These are phyloP conservation scores for Penicillium nucicola DNA, from an alignment of 495 filamentous ascomycete species.

Conservation along the genomic window DNA sequence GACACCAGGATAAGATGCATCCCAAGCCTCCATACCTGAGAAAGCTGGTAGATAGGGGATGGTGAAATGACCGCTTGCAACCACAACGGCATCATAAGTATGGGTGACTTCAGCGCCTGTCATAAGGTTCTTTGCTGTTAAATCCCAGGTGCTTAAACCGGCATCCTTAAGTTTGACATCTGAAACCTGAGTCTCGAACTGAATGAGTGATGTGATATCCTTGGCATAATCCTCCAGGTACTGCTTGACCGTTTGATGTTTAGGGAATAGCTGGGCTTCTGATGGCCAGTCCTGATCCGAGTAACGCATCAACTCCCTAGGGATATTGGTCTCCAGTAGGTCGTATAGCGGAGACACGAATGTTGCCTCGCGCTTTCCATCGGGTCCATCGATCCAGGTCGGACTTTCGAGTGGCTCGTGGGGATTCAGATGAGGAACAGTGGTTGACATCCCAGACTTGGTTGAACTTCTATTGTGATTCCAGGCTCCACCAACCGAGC, in stretches of 20 bases:
- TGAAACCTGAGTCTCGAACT: slow-evolving; percentile 56
- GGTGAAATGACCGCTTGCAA: slow-evolving; percentile 80
- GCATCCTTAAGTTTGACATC: slow-evolving; percentile 37
- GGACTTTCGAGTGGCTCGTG: slow-evolving; percentile 40
- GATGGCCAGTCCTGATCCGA: slow-evolving; percentile 65
- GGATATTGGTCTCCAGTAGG: slow-evolving; percentile 80
- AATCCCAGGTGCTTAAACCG: slow-evolving; percentile 40
- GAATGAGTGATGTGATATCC: slow-evolving; percentile 54
- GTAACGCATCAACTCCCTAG: slow-evolving; percentile 75
- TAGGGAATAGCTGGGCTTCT: slow-evolving; percentile 68
- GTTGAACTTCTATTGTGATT: slow-evolving; percentile 49
- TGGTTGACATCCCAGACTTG: slow-evolving; percentile 22
- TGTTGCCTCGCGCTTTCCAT: slow-evolving; percentile 25
- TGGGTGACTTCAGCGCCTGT: slow-evolving; percentile 32
- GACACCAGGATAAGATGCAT: slow-evolving; percentile 54
- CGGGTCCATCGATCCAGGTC: slow-evolving; percentile 30
- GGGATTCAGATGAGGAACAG: slow-evolving; percentile 44
- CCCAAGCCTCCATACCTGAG: slow-evolving; percentile 54
- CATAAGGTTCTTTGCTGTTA: slow-evolving; percentile 52
- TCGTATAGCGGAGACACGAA: slow-evolving; percentile 79
- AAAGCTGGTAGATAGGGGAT: slow-evolving; percentile 68
- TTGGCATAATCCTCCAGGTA: slow-evolving; percentile 75
- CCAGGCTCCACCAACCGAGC: slow-evolving; percentile 77
- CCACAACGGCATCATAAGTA: slow-evolving; percentile 70
- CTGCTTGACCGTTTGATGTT: slow-evolving; percentile 58